A percentile compares a stretch with the other conserved stretches of the same genome.
Conservation (phyloP, 345 rosid genomes). For the Lenwebbia sp. region DNA sequence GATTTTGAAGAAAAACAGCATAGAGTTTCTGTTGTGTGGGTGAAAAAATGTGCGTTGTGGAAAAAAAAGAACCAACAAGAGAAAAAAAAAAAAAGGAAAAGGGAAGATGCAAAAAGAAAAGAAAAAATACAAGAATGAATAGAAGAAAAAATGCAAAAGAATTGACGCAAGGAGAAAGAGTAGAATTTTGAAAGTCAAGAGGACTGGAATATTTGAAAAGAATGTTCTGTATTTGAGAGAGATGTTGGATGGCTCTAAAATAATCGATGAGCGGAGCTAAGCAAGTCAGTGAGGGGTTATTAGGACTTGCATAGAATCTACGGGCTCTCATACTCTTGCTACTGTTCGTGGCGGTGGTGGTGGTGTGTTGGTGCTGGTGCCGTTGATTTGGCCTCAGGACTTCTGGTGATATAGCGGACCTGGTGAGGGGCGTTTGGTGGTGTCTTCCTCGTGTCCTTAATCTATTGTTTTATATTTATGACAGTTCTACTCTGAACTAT, state of each 20-base stretch:
- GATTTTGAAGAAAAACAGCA: not conserved
- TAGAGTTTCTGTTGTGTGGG: conserved; percentile 2
- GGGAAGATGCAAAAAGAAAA: not conserved
- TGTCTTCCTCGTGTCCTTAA: conserved; percentile 20
- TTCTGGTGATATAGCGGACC: conserved; percentile 21
- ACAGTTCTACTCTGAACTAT: not conserved
- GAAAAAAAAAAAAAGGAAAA: not conserved
- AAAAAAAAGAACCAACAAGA: conserved; percentile 1
- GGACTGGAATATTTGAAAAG: not conserved
- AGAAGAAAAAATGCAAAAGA: not conserved
- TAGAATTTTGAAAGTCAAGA: not conserved
- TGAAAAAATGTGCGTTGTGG: conserved; percentile 4
- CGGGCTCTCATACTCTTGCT: conserved; percentile 15
- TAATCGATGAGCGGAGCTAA: not conserved
- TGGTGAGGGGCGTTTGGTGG: conserved; percentile 42
- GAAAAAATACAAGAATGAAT: conserved; percentile 2
- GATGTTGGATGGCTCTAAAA: not conserved
- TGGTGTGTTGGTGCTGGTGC: conserved; percentile 17
- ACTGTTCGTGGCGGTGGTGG: conserved; percentile 21
- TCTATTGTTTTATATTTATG: conserved; percentile 1
- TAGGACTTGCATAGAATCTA: not conserved
- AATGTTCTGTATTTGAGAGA: not conserved
- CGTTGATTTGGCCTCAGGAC: conserved; percentile 6
- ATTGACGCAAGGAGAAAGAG: not conserved
- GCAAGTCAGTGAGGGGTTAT: not conserved